Conservation (phyloP, 1,139 yeast genomes). For the Yamadazyma sp. region DNA sequence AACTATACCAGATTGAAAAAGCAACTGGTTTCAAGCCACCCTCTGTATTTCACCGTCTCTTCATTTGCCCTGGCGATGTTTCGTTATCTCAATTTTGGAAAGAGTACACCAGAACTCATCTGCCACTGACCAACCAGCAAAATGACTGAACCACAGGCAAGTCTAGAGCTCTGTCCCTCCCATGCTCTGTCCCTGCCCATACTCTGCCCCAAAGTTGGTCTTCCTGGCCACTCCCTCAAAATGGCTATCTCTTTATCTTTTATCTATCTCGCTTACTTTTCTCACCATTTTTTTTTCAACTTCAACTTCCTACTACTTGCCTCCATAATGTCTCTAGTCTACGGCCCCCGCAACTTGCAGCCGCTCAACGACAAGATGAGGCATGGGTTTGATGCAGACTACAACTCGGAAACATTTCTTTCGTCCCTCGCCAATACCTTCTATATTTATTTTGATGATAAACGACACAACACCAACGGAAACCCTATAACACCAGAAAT, state of each 20-base stretch:
- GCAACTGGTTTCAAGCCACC: no score
- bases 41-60: no score
- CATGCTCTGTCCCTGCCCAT: no score
- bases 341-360: slow-evolving; percentile 12
- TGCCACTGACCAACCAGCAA: no score
- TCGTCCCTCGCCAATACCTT: slow-evolving; percentile 66
- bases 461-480: slow-evolving; percentile 88
- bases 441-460: slow-evolving; percentile 81
- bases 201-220: no score
- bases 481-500: slow-evolving; percentile 67
- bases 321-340: slow-evolving; percentile 2
- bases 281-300: slow-evolving; percentile 1
- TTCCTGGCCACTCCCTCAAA: no score
- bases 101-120: no score
- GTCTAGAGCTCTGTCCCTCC: no score
- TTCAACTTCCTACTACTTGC: background rate
- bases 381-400: slow-evolving; percentile 80
- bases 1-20: no score
- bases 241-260: background rate
- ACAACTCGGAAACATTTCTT: slow-evolving; percentile 63
- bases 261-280: slow-evolving; percentile 1
- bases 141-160: no score
- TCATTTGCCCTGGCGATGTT: no score
- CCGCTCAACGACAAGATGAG: slow-evolving; percentile 54
- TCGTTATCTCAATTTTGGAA: no score